These are phyloP conservation scores for Solanum hybrid DNA, from an alignment of 305 asterid species.

Conservation along the genomic window DNA sequence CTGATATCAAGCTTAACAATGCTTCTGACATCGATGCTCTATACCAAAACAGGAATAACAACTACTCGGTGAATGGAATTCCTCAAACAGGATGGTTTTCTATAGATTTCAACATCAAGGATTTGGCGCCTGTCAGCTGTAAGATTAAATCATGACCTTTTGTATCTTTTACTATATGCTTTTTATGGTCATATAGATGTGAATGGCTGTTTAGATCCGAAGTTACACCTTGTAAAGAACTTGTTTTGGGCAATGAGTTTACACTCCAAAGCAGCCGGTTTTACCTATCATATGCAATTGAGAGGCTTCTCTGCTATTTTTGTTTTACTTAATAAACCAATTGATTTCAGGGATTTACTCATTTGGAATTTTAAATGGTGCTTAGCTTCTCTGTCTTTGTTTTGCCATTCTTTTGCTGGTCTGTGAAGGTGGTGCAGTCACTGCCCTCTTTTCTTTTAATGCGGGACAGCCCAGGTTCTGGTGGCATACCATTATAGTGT, in stretches of 20 bases:
- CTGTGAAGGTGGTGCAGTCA: not conserved
- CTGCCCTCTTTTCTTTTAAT: not conserved
- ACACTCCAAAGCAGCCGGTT: not conserved
- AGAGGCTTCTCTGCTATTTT: not conserved
- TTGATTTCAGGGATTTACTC: not conserved
- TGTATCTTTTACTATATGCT: not conserved
- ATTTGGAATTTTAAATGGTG: not conserved
- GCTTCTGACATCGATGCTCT: conserved; percentile 5
- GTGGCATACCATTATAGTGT: not conserved
- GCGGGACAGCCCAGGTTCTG: not conserved
- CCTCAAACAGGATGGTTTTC: conserved; percentile 36
- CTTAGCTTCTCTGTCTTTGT: not conserved
- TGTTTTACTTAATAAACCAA: not conserved
- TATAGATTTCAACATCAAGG: conserved; percentile 37
- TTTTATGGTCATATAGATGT: not conserved
- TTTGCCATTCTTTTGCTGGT: not conserved
- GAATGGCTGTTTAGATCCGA: not conserved
- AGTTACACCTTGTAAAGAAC: not conserved
- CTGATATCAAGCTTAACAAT: conserved; percentile 41
- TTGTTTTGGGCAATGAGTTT: not conserved
- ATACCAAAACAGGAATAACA: not conserved
- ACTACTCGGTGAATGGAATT: conserved; percentile 40
- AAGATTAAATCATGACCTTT: conserved; percentile 26
- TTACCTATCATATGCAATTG: not conserved
- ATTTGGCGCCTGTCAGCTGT: conserved; percentile 41